Conservation (phyloP, 768 basidiomycete genomes). For the Podaxis rugospora region DNA sequence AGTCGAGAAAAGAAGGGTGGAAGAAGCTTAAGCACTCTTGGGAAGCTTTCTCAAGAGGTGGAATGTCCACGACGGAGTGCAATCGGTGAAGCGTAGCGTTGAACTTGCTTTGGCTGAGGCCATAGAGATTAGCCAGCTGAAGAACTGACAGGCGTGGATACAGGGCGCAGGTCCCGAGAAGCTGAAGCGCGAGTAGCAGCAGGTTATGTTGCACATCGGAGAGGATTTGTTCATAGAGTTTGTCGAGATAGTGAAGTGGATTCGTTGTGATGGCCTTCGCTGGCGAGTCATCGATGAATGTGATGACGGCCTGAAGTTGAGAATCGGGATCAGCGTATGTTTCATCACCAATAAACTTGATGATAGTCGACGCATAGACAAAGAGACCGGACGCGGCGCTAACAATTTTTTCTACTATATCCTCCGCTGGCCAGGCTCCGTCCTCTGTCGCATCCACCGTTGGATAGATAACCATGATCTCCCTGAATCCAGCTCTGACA, state of each 20-base stretch:
- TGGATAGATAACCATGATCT: neutral
- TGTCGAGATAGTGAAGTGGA: conserved; percentile 1
- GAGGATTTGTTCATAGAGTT: neutral
- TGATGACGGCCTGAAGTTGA: neutral
- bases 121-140: conserved; percentile 1
- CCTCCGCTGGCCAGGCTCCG: conserved; percentile 11
- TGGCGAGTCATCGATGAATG: conserved; percentile 1
- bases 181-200: neutral
- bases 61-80: neutral
- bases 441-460: neutral
- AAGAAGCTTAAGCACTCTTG: neutral
- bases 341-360: conserved; percentile 15
- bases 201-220: neutral
- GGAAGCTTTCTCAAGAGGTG: neutral
- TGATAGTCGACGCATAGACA: conserved; percentile 13
- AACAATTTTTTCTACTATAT: conserved; percentile 8
- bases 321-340: neutral
- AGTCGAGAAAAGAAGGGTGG: conserved; percentile 1
- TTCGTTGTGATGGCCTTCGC: neutral
- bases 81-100: neutral
- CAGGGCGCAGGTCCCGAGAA: neutral
- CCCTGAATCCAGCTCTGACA: neutral
- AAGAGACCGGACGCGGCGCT: conserved; percentile 13
- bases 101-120: neutral
- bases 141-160: neutral